Evolutionary conservation across 257 asterid genomes (phyloP).

Genomic region (Lithospermum erythrorhizon): DNA sequence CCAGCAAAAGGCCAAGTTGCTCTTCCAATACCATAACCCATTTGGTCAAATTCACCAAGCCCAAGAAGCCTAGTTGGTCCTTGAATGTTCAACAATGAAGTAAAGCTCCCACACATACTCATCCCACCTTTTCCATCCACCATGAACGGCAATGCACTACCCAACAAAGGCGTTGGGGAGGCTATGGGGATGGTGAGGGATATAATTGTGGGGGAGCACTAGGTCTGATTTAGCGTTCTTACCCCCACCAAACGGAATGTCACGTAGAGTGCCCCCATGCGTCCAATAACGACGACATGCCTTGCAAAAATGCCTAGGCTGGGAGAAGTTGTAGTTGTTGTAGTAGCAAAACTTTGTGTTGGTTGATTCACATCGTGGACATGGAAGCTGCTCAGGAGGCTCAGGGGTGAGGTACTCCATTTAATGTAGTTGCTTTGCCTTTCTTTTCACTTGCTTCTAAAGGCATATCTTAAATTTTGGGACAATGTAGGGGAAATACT

Average conservation of each 20-base stretch:
- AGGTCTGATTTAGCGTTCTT: too few species aligned
- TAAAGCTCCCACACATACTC: constrained; percentile 49
- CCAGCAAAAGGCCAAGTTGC: constrained; percentile 53
- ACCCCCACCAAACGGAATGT: not conserved
- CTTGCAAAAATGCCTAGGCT: not conserved
- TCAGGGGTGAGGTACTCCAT: not conserved
- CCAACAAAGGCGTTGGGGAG: not conserved
- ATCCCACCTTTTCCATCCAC: constrained; percentile 12
- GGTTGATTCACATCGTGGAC: not conserved
- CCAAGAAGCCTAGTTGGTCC: too few species aligned
- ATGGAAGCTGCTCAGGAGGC: not conserved
- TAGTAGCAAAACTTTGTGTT: not conserved
- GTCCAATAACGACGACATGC: not conserved
- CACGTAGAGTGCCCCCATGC: not conserved
- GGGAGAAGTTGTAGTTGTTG: not conserved
- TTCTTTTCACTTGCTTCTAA: too few species aligned
- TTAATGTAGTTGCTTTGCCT: too few species aligned
- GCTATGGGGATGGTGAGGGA: not conserved
- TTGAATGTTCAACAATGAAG: constrained; percentile 51
- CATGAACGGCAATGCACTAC: constrained; percentile 13
- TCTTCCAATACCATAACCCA: constrained; percentile 62
- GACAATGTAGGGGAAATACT: too few species aligned
- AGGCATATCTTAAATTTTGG: too few species aligned
- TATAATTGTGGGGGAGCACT: too few species aligned
- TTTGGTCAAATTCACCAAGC: constrained; percentile 42